Percentiles rank a stretch among this genome's conserved stretches.
Evolutionary conservation across 2,329 filamentous ascomycete species (phyloP).

Genomic region (Colletotrichum sp.): DNA sequence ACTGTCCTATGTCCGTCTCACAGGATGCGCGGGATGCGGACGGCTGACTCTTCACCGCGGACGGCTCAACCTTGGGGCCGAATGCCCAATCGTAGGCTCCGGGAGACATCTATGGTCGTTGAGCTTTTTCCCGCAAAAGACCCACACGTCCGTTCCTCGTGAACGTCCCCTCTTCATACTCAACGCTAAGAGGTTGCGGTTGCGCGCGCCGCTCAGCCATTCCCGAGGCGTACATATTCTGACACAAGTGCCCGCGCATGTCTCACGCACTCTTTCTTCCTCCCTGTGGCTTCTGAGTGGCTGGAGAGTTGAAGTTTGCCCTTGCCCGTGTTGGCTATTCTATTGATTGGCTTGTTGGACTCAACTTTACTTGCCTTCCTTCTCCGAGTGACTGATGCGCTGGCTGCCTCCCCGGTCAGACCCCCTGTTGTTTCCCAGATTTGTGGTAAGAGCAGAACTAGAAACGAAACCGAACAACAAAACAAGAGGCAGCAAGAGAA

Average conservation of each 20-base stretch:
- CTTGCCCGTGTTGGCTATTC: background rate
- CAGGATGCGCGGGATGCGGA: background rate
- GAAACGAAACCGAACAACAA: background rate
- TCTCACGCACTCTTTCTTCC: background rate
- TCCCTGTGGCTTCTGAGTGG: background rate
- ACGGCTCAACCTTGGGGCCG: background rate
- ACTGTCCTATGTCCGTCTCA: background rate
- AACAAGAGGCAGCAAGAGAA: background rate
- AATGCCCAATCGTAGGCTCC: background rate
- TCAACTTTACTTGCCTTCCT: background rate
- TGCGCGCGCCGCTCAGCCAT: constrained; percentile 8
- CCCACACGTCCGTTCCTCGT: background rate
- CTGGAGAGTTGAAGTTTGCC: background rate
- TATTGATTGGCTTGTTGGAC: background rate
- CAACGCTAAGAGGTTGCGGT: background rate
- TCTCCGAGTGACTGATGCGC: background rate
- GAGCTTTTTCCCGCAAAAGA: background rate
- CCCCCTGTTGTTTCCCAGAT: background rate
- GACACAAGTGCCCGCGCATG: constrained; percentile 7
- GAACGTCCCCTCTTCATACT: background rate
- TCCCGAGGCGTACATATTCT: constrained; percentile 20
- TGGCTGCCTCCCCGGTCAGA: constrained; percentile 15
- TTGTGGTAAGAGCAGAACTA: background rate
- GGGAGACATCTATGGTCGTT: background rate
- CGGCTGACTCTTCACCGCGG: background rate